Evolutionary conservation across 345 rosid species (phyloP).

Genomic region (Salix brachista): DNA sequence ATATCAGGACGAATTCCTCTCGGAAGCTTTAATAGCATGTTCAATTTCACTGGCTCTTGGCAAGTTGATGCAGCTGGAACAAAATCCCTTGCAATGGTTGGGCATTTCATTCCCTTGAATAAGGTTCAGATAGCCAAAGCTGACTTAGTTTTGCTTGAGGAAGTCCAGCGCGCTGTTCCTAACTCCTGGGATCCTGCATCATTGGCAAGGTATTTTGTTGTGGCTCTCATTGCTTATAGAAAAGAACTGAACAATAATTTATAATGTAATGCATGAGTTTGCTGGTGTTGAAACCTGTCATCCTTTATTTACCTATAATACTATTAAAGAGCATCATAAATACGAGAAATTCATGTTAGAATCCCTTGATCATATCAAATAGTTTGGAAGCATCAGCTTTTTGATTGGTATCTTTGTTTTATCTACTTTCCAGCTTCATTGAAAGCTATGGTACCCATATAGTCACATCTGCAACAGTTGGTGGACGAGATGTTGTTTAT

Average conservation of each 20-base stretch:
- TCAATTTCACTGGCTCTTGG: constrained; percentile 94
- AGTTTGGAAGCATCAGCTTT: constrained; percentile 9
- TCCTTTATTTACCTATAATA: not conserved
- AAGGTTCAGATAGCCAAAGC: constrained; percentile 52
- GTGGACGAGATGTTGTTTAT: constrained; percentile 95
- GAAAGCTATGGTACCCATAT: constrained; percentile 87
- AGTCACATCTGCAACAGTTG: constrained; percentile 85
- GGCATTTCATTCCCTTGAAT: constrained; percentile 63
- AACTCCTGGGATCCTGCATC: constrained; percentile 97
- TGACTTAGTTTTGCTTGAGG: constrained; percentile 52
- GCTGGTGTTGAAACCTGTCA: not conserved
- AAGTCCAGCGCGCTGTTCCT: constrained; percentile 77
- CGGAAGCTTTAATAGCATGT: constrained; percentile 95
- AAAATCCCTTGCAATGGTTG: constrained; percentile 89
- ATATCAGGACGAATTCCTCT: constrained; percentile 74
- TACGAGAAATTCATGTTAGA: not conserved
- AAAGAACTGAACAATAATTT: not conserved
- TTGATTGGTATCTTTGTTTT: constrained; percentile 13
- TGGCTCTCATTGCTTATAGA: not conserved
- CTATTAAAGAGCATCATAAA: not conserved
- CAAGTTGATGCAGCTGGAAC: constrained; percentile 91
- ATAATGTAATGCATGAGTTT: not conserved
- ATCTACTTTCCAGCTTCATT: constrained; percentile 54
- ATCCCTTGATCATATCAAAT: constrained; percentile 10
- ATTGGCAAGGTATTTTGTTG: constrained; percentile 61